Conservation (phyloP, 495 filamentous ascomycete genomes). For the Penicillium desertorum region DNA sequence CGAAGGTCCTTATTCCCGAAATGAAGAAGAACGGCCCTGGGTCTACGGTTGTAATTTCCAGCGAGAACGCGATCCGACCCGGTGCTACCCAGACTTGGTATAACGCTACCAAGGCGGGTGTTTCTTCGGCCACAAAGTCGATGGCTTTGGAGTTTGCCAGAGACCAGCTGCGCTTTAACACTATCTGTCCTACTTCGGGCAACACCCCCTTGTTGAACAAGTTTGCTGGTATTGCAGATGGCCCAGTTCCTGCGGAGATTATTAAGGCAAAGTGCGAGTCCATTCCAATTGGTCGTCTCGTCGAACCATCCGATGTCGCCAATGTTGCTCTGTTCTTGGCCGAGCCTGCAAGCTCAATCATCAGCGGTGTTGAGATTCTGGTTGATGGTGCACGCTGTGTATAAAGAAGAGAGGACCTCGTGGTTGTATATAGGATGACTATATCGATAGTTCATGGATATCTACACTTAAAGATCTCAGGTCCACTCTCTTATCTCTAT, state of each 20-base stretch:
- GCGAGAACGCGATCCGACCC: too few relatives aligned
- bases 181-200: background rate
- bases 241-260: background rate
- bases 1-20: too few relatives aligned
- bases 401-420: background rate
- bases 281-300: slow-evolving; percentile 1
- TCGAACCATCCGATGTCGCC: background rate
- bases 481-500: too few relatives aligned
- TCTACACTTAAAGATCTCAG: too few relatives aligned
- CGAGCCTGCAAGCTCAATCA: slow-evolving; percentile 1
- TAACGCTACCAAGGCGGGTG: too few relatives aligned
- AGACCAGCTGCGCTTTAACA: background rate
- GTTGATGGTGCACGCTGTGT: slow-evolving; percentile 2
- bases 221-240: background rate
- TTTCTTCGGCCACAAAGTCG: too few relatives aligned
- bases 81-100: too few relatives aligned
- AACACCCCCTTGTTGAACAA: slow-evolving; percentile 1
- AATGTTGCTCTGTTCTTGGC: slow-evolving; percentile 3
- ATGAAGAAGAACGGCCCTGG: too few relatives aligned
- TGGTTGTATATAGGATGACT: too few relatives aligned
- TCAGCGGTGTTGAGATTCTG: background rate
- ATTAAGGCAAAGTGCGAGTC: slow-evolving; percentile 4
- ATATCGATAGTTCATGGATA: too few relatives aligned
- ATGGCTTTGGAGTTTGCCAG: too few relatives aligned
- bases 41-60: too few relatives aligned